phyloP scores from a whole-genome alignment of 441 rosid species.

The Jatropha multifida region DNA sequence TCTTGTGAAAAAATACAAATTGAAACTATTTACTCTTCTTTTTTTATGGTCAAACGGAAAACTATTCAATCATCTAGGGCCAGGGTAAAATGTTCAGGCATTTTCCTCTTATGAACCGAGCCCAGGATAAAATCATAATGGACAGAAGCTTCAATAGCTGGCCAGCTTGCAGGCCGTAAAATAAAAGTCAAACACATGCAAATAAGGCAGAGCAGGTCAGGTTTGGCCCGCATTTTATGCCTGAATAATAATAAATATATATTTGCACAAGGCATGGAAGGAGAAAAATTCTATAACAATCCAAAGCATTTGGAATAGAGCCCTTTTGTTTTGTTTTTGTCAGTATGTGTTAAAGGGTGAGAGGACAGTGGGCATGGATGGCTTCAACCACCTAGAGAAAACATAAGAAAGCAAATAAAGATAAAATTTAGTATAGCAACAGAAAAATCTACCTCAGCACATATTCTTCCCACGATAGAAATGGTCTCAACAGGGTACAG shows the following conservation, averaged over 20 bases:
- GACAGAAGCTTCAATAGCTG: not conserved
- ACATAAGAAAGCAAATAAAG: not conserved
- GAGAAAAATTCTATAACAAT: not conserved
- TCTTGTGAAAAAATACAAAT: not conserved
- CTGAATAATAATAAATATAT: too few species aligned
- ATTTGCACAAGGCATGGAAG: not conserved
- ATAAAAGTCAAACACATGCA: not conserved
- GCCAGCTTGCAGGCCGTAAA: not conserved
- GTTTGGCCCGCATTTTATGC: not conserved
- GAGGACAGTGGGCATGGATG: not conserved
- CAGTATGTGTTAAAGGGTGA: too few species aligned
- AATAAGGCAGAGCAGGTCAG: not conserved
- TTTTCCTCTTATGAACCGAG: not conserved
- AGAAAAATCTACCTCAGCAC: conserved; percentile 68
- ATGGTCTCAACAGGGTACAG: conserved; percentile 92
- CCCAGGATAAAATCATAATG: not conserved
- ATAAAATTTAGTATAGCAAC: conserved; percentile 3
- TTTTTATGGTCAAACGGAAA: not conserved
- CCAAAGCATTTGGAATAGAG: not conserved
- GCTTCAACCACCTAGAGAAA: not conserved
- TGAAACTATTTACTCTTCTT: not conserved
- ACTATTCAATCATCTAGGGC: not conserved
- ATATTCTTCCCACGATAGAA: conserved; percentile 82
- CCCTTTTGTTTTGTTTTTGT: not conserved
- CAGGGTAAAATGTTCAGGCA: not conserved